Evolutionary conservation across 2,329 filamentous ascomycete genomes (phyloP).

Genomic region (Rachicladosporium sp.): DNA sequence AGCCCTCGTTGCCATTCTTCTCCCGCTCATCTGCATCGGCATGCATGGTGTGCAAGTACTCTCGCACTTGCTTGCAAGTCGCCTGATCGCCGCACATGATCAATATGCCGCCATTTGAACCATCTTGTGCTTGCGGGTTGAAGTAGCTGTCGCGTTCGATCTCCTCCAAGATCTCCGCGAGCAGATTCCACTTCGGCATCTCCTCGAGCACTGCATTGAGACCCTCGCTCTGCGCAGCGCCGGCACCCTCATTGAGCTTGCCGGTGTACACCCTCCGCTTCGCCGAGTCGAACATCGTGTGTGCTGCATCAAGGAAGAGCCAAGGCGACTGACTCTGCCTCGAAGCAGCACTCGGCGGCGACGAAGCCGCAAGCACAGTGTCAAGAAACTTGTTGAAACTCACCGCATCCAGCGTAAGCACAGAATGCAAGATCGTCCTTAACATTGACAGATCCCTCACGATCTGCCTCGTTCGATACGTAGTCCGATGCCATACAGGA

Average conservation of each 20-base stretch:
- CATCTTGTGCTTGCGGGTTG: slow-evolving; percentile 62
- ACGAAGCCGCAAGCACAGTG: slow-evolving; percentile 82
- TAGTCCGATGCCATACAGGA: slow-evolving; percentile 93
- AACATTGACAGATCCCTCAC: slow-evolving; percentile 79
- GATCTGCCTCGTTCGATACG: slow-evolving; percentile 89
- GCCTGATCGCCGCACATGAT: slow-evolving; percentile 90
- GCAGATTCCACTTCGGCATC: slow-evolving; percentile 80
- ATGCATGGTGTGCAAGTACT: slow-evolving; percentile 87
- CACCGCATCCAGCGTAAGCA: slow-evolving; percentile 80
- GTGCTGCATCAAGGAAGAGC: slow-evolving; percentile 89
- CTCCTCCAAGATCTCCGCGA: slow-evolving; percentile 85
- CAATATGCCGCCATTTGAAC: slow-evolving; percentile 77
- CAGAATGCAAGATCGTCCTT: slow-evolving; percentile 63
- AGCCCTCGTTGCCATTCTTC: slow-evolving; percentile 37
- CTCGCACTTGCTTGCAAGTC: slow-evolving; percentile 76
- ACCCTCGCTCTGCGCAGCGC: slow-evolving; percentile 42
- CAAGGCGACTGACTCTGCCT: slow-evolving; percentile 85
- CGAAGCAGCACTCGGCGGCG: slow-evolving; percentile 75
- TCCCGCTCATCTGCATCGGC: slow-evolving; percentile 21
- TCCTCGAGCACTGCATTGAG: slow-evolving; percentile 79
- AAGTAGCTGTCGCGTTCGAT: slow-evolving; percentile 86
- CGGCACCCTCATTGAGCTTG: slow-evolving; percentile 46
- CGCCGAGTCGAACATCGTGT: slow-evolving; percentile 85
- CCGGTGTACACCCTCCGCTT: slow-evolving; percentile 77
- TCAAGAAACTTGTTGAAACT: slow-evolving; percentile 88